Conservation (phyloP, 768 basidiomycete species). For the Auricularia heimuer region DNA sequence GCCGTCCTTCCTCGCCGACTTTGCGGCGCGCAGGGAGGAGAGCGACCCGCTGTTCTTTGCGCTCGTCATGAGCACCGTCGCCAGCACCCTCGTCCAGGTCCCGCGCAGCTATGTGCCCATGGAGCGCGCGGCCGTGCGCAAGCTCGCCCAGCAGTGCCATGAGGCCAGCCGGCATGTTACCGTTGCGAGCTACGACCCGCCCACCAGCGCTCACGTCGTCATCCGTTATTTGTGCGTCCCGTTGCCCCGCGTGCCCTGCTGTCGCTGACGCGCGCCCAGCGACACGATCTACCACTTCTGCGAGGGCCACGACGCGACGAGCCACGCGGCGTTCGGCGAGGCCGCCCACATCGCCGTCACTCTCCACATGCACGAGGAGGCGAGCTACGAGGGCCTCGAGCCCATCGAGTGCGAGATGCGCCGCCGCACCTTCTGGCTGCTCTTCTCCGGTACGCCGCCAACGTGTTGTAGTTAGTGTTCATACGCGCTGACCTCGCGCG, state of each 20-base stretch:
- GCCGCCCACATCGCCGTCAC: slow-evolving; percentile 77
- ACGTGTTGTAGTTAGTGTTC: background rate
- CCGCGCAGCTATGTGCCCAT: slow-evolving; percentile 65
- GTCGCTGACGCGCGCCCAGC: slow-evolving; percentile 25
- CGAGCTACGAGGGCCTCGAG: slow-evolving; percentile 70
- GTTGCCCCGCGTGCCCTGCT: slow-evolving; percentile 2
- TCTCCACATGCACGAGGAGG: slow-evolving; percentile 79
- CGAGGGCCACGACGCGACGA: slow-evolving; percentile 78
- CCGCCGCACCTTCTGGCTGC: slow-evolving; percentile 80
- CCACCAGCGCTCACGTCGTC: slow-evolving; percentile 74
- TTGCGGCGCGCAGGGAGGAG: slow-evolving; percentile 71
- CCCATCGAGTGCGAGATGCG: slow-evolving; percentile 83
- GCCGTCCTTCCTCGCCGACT: slow-evolving; percentile 86
- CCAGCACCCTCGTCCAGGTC: slow-evolving; percentile 79
- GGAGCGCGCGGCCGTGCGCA: slow-evolving; percentile 23
- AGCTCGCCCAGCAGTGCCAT: slow-evolving; percentile 53
- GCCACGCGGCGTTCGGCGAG: slow-evolving; percentile 81
- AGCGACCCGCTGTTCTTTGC: slow-evolving; percentile 85
- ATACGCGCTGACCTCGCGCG: slow-evolving; percentile 2
- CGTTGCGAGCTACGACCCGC: slow-evolving; percentile 73
- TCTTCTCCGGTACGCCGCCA: slow-evolving; percentile 63
- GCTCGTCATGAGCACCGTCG: slow-evolving; percentile 80
- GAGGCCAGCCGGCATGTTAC: slow-evolving; percentile 77
- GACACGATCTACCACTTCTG: slow-evolving; percentile 84
- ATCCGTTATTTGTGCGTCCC: slow-evolving; percentile 75